These are phyloP conservation scores for Geoglossum cookeanum DNA, from an alignment of 2,329 filamentous ascomycete species.

Conservation along the genomic window DNA sequence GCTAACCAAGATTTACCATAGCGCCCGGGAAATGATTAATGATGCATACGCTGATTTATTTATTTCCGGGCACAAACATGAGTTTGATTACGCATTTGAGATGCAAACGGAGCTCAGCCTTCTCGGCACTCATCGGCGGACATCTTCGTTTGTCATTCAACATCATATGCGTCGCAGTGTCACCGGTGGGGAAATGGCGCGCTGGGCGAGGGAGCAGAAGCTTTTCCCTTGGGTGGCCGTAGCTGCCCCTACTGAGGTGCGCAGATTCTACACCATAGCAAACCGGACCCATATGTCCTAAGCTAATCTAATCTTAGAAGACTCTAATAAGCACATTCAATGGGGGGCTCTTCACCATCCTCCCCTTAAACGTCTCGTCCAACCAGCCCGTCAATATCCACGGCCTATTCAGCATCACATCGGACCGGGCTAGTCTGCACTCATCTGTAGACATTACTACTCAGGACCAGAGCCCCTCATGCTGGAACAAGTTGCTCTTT, in stretches of 20 bases:
- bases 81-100: no score
- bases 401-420: constrained; percentile 17
- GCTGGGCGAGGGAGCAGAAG: constrained; percentile 15
- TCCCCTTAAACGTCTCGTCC: constrained; percentile 16
- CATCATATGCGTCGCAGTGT: no score
- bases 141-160: no score
- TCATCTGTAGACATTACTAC: constrained; percentile 7
- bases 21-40: no score
- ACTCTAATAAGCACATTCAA: constrained; percentile 3
- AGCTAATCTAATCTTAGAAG: not conserved
- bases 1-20: no score
- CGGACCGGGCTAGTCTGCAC: constrained; percentile 17
- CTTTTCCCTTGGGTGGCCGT: constrained; percentile 18
- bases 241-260: constrained; percentile 14
- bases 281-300: not conserved
- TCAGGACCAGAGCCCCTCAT: not conserved
- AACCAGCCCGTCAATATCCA: constrained; percentile 19
- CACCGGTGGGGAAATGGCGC: no score
- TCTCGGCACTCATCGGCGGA: no score
- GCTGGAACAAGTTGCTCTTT: not conserved
- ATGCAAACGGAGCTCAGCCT: no score
- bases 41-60: no score
- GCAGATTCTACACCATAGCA: not conserved
- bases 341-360: constrained; percentile 16
- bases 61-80: no score